These are phyloP conservation scores for Microbotryum scabiosae DNA, from an alignment of 1,284 basidiomycete genomes.

Conservation along the genomic window DNA sequence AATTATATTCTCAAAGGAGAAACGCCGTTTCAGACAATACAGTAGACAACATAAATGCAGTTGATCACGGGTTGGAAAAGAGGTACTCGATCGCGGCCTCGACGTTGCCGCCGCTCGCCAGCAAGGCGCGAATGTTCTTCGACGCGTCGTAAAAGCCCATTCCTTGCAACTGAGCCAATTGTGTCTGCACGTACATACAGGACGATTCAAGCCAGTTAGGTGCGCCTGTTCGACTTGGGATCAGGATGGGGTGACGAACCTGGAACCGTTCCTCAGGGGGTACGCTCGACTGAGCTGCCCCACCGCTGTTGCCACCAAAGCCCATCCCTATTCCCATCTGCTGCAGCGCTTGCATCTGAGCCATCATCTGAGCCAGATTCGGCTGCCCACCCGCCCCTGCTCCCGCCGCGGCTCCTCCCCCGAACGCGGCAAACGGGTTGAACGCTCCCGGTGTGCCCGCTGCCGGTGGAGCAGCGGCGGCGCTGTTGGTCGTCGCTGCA, in stretches of 20 bases:
- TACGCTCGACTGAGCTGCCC: background rate
- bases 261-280: constrained; percentile 25
- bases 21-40: background rate
- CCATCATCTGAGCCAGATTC: constrained; percentile 6
- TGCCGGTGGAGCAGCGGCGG: constrained; percentile 21
- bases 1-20: background rate
- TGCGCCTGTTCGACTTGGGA: background rate
- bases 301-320: background rate
- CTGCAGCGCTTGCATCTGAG: constrained; percentile 18
- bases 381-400: constrained; percentile 6
- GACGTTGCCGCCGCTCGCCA: constrained; percentile 23
- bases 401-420: constrained; percentile 14
- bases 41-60: background rate
- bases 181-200: constrained; percentile 4
- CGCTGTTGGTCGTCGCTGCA: constrained; percentile 22
- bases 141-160: constrained; percentile 29
- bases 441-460: constrained; percentile 26
- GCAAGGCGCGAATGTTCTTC: constrained; percentile 22
- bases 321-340: constrained; percentile 12
- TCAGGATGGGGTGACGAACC: background rate
- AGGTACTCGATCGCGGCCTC: constrained; percentile 19
- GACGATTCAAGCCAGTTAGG: background rate
- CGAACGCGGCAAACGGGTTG: constrained; percentile 41
- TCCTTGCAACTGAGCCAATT: constrained; percentile 25
- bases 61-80: constrained; percentile 8